Evolutionary conservation across 1,139 yeast genomes (phyloP), one percentile per base, ranked within the genome.

Genomic region (Schizosaccharomyces versatilis): DNA sequence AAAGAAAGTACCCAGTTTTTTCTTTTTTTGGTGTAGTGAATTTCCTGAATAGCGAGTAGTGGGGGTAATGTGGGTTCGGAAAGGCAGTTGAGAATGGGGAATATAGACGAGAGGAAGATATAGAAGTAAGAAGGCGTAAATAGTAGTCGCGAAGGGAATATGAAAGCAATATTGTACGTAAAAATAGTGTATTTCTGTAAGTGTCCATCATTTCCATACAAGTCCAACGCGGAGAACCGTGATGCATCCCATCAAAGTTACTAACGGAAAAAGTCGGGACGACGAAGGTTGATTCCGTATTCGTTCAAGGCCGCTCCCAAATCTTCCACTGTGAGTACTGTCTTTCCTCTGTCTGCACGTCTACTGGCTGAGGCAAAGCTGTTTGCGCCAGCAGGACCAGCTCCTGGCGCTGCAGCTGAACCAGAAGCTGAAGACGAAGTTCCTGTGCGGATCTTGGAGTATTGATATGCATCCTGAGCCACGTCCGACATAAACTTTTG

Each of bases 381-480:
- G 41, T 58, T 57, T 9, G 63, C 58, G 7, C 56, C 57, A 53
- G 57, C 54, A 51, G 61, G 59, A 39, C 57, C 55, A 51, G 59
- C 55, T 10, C 61, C 53, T 38, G 60, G 57, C 9, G 58, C 55
- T 24, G 57, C 53, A 6, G 62, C 47, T 3, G 62, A 47, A 24
- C 61, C 32, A 14, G 61, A 40, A 39, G 54, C 36, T 9, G 47
- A 15, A 52, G 24, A 15, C 54, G 41, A 39, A 57, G 47, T 62
- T 10, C 59, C 75, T 32, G 88, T 84, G 58, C 97, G 74, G 61
- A 93, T 90, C 59, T 97, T 73, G 9, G 95, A 82, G 66, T 85
- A 88, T 65, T 93, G 98, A 66, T 85, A 90, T 0, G 98, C 97
- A 66, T 93, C 97, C 19, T 88, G 86, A 1, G 98, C 95, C 44